Evolutionary conservation across 805 yeast genomes (phyloP).

Genomic region (Saccharomycopsis sp.): DNA sequence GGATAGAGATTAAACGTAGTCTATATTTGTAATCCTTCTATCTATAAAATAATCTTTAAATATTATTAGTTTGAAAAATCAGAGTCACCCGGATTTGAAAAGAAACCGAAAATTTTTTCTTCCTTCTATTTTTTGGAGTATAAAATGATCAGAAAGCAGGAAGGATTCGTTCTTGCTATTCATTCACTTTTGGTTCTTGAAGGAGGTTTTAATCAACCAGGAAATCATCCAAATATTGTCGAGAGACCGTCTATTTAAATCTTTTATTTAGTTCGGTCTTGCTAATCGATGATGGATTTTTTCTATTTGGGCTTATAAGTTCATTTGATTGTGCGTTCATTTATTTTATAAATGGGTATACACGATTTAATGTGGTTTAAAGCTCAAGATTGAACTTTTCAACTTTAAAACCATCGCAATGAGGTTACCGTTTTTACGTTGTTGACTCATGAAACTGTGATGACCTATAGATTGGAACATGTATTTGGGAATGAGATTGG

Average conservation of each 20-base stretch:
- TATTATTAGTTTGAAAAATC: no score
- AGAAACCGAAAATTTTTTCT: no score
- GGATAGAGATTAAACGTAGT: no score
- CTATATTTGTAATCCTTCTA: no score
- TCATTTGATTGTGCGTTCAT: conserved; percentile 1
- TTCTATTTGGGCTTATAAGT: conserved; percentile 1
- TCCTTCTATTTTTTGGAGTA: background rate
- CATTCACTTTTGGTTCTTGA: background rate
- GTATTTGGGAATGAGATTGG: background rate
- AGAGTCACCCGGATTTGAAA: background rate
- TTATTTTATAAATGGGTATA: background rate
- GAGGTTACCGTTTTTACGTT: conserved; percentile 1
- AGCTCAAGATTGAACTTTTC: background rate
- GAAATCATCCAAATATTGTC: background rate
- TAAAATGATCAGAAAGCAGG: background rate
- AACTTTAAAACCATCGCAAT: conserved; percentile 1
- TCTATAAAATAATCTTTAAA: no score
- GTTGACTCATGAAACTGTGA: conserved; percentile 3
- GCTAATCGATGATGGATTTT: background rate
- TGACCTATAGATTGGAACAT: background rate
- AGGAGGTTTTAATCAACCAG: background rate
- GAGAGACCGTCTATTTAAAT: background rate
- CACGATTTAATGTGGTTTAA: background rate
- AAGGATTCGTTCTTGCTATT: background rate
- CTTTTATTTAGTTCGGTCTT: background rate